These are phyloP conservation scores for Tilletiopsis washingtonensis DNA, from an alignment of 1,284 basidiomycete species.

Conservation along the genomic window DNA sequence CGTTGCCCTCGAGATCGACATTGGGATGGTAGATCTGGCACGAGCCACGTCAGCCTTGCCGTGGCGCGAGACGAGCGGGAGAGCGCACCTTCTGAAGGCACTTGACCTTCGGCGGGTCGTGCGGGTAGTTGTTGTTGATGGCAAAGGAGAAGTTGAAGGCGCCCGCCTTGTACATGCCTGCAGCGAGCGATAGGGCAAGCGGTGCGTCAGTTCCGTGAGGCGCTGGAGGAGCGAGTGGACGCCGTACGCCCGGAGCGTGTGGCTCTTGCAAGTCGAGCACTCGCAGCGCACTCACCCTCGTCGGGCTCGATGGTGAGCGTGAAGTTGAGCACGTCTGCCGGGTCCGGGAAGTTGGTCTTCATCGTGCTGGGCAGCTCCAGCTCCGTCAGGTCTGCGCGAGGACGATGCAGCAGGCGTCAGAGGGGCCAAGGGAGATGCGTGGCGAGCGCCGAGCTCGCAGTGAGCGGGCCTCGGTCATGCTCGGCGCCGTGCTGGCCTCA, in stretches of 20 bases:
- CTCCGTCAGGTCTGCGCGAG: conserved; percentile 75
- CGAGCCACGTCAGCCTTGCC: background rate
- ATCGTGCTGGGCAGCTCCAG: conserved; percentile 92
- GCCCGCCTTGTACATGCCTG: conserved; percentile 97
- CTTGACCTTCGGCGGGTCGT: conserved; percentile 98
- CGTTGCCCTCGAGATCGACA: conserved; percentile 91
- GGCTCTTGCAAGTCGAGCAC: too few species aligned
- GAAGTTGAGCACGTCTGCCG: conserved; percentile 90
- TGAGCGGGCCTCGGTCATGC: background rate
- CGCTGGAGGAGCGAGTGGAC: too few species aligned
- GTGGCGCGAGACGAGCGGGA: conserved; percentile 6
- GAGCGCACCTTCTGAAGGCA: conserved; percentile 85
- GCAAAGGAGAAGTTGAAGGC: conserved; percentile 85
- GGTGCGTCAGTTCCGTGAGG: conserved; percentile 9
- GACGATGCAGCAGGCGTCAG: background rate
- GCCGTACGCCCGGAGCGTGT: too few species aligned
- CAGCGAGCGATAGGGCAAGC: too few species aligned
- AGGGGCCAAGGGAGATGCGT: too few species aligned
- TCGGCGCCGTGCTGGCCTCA: background rate
- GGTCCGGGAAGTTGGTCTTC: conserved; percentile 86
- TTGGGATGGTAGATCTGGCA: conserved; percentile 95
- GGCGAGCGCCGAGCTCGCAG: background rate
- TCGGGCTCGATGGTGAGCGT: conserved; percentile 89
- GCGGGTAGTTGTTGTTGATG: conserved; percentile 97
- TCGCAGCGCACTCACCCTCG: conserved; percentile 84